Conservation (phyloP, 805 yeast species). For the Groenewaldozyma salmanticensis region DNA sequence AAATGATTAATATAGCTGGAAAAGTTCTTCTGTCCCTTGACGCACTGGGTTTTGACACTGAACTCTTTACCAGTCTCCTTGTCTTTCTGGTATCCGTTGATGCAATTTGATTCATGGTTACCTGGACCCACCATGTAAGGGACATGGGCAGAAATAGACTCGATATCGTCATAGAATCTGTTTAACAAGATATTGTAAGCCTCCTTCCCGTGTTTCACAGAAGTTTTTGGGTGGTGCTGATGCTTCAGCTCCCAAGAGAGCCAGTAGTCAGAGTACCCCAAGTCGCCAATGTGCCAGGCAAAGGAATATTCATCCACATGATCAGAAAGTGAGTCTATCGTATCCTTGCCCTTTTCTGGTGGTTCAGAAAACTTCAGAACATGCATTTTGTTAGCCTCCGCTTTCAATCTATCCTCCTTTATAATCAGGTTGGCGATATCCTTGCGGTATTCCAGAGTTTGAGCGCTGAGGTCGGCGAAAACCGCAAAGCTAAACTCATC, state of each 20-base stretch:
- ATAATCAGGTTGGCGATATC: constrained; percentile 2
- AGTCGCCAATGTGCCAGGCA: constrained; percentile 24
- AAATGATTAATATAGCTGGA: constrained; percentile 22
- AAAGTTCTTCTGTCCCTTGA: constrained; percentile 22
- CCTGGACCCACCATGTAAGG: constrained; percentile 20
- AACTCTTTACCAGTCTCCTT: constrained; percentile 4
- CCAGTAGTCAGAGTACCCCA: constrained; percentile 27
- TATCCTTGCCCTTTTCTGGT: constrained; percentile 4
- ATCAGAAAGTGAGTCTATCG: constrained; percentile 16
- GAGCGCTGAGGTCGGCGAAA: constrained; percentile 14
- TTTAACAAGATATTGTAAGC: constrained; percentile 13
- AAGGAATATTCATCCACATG: constrained; percentile 17
- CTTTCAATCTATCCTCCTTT: background rate
- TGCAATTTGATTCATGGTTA: constrained; percentile 18
- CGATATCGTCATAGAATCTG: constrained; percentile 11
- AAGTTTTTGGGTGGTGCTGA: background rate
- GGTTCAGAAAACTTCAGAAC: background rate
- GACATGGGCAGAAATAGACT: constrained; percentile 7
- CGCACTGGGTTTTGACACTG: constrained; percentile 11
- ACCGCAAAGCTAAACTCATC: constrained; percentile 11
- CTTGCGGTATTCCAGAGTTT: constrained; percentile 2
- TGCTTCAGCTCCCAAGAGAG: constrained; percentile 13
- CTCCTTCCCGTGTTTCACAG: constrained; percentile 3
- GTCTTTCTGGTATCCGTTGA: constrained; percentile 8
- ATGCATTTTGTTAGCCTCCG: background rate